Conservation (phyloP, 345 rosid genomes). For the Sonneratia alba region DNA sequence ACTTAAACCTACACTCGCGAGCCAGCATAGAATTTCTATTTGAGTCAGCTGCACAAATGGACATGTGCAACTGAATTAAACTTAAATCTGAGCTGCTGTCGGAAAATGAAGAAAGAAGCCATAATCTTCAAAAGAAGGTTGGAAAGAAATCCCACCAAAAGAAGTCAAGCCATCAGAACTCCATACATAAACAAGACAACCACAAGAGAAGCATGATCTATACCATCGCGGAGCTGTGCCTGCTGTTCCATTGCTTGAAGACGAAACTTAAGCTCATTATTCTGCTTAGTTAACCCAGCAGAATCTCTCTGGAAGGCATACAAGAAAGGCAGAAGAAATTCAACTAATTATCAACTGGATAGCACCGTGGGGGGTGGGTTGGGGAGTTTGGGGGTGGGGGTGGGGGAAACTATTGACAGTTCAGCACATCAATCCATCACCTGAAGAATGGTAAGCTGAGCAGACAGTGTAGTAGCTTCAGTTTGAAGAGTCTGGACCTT, state of each 20-base stretch:
- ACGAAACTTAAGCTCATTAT: slow-evolving; percentile 52
- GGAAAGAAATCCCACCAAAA: background rate
- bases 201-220: background rate
- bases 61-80: background rate
- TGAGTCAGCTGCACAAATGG: background rate
- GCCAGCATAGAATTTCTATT: background rate
- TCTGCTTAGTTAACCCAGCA: slow-evolving; percentile 31
- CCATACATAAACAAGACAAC: background rate
- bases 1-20: background rate
- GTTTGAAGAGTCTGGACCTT: slow-evolving; percentile 85
- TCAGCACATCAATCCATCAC: slow-evolving; percentile 19
- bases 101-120: background rate
- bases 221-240: slow-evolving; percentile 52
- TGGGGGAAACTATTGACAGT: background rate
- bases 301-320: slow-evolving; percentile 37
- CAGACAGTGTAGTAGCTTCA: slow-evolving; percentile 86
- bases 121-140: background rate
- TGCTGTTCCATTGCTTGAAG: slow-evolving; percentile 63
- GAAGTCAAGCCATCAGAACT: background rate
- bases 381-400: too few relatives aligned
- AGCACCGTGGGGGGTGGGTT: background rate
- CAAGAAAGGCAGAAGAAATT: background rate
- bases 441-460: slow-evolving; percentile 82
- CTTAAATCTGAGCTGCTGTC: background rate
- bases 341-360: background rate